These are phyloP conservation scores for Pleurotus platypus DNA, from an alignment of 768 basidiomycete species.

Conservation along the genomic window DNA sequence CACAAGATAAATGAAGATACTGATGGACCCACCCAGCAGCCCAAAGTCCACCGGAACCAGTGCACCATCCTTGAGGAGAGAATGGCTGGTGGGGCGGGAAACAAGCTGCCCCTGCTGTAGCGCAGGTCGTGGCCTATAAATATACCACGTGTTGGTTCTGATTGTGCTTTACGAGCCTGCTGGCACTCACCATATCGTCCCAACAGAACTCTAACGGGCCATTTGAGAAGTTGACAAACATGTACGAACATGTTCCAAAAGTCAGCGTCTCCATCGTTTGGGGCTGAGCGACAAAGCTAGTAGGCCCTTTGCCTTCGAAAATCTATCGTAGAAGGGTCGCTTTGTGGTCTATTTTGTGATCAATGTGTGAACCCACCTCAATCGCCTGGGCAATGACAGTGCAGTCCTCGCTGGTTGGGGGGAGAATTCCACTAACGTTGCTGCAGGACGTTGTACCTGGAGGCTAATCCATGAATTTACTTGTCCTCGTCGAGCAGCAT, in stretches of 20 bases:
- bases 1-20: not conserved
- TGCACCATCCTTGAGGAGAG: slow-evolving; percentile 8
- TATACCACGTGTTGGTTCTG: not conserved
- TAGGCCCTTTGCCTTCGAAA: not conserved
- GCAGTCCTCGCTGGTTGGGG: slow-evolving; percentile 6
- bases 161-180: not conserved
- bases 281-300: slow-evolving; percentile 6
- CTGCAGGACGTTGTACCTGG: slow-evolving; percentile 6
- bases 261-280: not conserved
- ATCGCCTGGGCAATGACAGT: not conserved
- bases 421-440: slow-evolving; percentile 1
- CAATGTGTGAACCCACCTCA: not conserved
- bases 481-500: not conserved
- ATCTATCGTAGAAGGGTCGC: not conserved
- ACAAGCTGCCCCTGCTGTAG: slow-evolving; percentile 6
- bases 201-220: not conserved
- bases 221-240: not conserved
- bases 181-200: not conserved
- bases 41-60: not conserved
- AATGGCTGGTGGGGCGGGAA: slow-evolving; percentile 9
- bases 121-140: not conserved
- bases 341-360: too few relatives aligned
- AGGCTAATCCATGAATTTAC: not conserved
- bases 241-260: slow-evolving; percentile 7
- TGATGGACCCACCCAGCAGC: slow-evolving; percentile 2